These are phyloP conservation scores for Claviceps purpurea DNA, from an alignment of 2,329 filamentous ascomycete species.

Conservation along the genomic window DNA sequence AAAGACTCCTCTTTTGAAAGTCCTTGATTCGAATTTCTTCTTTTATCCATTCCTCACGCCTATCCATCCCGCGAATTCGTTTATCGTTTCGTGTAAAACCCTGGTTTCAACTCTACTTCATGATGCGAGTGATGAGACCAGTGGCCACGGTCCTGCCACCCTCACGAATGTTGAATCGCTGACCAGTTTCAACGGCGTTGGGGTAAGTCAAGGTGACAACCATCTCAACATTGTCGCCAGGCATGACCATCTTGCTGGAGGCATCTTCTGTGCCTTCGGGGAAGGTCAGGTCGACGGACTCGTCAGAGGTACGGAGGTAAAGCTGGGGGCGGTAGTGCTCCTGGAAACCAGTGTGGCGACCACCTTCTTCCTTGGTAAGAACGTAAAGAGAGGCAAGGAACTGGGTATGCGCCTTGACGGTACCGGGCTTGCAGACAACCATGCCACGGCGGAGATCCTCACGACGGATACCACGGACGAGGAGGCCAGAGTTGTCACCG, in stretches of 20 bases:
- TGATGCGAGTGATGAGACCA: constrained; percentile 65
- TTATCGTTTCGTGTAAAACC: background rate
- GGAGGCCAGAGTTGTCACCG: constrained; percentile 94
- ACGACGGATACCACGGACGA: constrained; percentile 89
- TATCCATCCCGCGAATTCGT: background rate
- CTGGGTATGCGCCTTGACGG: constrained; percentile 74
- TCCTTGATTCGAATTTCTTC: no score
- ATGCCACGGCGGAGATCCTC: constrained; percentile 93
- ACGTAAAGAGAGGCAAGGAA: constrained; percentile 96
- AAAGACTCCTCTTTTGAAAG: no score
- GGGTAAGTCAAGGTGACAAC: constrained; percentile 73
- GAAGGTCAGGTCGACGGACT: constrained; percentile 68
- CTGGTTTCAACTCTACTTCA: constrained; percentile 30
- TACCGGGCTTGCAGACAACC: constrained; percentile 76
- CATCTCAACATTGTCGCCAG: constrained; percentile 99
- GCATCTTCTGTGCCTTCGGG: constrained; percentile 68
- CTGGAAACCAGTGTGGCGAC: constrained; percentile 88
- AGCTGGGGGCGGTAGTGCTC: constrained; percentile 96
- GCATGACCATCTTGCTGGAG: constrained; percentile 76
- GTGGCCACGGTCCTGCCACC: constrained; percentile 83
- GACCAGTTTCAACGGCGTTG: constrained; percentile 76
- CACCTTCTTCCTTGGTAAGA: constrained; percentile 93
- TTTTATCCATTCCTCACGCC: no score
- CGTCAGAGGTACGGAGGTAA: constrained; percentile 84
- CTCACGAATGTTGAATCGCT: constrained; percentile 97